These are phyloP conservation scores for Falciphora oryzae DNA, from an alignment of 2,329 filamentous ascomycete species.

Conservation along the genomic window DNA sequence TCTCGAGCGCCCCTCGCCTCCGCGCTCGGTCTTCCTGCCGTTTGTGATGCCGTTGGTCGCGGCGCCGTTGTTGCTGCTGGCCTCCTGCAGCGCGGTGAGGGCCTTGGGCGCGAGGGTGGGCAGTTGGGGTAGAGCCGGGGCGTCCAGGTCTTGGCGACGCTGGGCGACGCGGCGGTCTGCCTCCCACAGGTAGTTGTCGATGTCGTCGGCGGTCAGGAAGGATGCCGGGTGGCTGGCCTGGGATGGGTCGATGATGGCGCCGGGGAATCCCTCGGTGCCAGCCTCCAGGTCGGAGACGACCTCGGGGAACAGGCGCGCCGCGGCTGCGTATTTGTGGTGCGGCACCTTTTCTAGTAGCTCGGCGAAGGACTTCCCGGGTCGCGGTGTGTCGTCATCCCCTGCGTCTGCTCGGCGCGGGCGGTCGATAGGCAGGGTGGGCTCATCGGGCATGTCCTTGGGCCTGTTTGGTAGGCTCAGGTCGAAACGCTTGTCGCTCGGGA, in stretches of 20 bases:
- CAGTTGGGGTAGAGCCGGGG: slow-evolving; percentile 27
- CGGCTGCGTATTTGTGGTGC: slow-evolving; percentile 44
- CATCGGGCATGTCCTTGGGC: slow-evolving; percentile 26
- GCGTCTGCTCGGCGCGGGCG: slow-evolving; percentile 44
- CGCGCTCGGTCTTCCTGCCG: slow-evolving; percentile 21
- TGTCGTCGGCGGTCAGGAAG: slow-evolving; percentile 63
- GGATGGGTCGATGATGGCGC: slow-evolving; percentile 34
- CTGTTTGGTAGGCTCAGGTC: slow-evolving; percentile 51
- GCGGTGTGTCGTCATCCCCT: slow-evolving; percentile 65
- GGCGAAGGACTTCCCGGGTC: slow-evolving; percentile 37
- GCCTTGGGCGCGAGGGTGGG: slow-evolving; percentile 47
- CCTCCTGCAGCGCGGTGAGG: slow-evolving; percentile 23
- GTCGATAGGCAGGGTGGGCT: slow-evolving; percentile 61
- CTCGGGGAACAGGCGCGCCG: slow-evolving; percentile 58
- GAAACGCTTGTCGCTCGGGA: slow-evolving; percentile 69
- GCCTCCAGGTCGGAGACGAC: slow-evolving; percentile 42
- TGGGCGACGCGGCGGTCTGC: slow-evolving; percentile 48
- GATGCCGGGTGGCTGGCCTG: slow-evolving; percentile 47
- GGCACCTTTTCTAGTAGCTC: slow-evolving; percentile 47
- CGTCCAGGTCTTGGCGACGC: slow-evolving; percentile 30
- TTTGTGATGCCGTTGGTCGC: slow-evolving; percentile 12
- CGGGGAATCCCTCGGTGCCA: slow-evolving; percentile 24
- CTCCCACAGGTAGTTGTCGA: slow-evolving; percentile 68
- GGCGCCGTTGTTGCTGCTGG: slow-evolving; percentile 9
- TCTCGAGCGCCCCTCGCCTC: slow-evolving; percentile 33